Base-by-base conservation (phyloP, 2,329 filamentous ascomycete genomes). In the Colletotrichum orchidophilum region DNA sequence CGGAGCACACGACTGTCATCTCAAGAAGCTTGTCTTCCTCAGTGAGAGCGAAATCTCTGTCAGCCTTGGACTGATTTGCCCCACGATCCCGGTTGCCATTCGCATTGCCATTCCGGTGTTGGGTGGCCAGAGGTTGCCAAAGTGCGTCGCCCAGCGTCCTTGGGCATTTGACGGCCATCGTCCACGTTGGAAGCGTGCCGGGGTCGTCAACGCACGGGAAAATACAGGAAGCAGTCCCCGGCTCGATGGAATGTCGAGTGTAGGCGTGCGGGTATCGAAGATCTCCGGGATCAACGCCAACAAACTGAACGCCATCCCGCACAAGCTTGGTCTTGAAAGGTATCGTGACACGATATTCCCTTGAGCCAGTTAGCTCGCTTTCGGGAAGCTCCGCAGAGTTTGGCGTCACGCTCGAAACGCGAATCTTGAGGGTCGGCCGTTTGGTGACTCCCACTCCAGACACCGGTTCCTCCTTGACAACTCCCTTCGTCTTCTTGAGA, bases 161-260 rank as follows among this genome's bases (percentile, higher is more conserved):
- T 12, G 96, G 94, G 75, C 92, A 96, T 69, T 92, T 94, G 77
- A 99, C 92, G 2, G 93, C 94, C 60, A 99, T 87, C 68, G 95
- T 94, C 94, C 96, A 99, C 12, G 92, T 91, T 77, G 92, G 96
- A 66, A 94, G 89, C 68, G 93, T 92, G 39, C 91, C 91, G 27
- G 93, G 90, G 78, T 97, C 93, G 79, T 99, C 96, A 63, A 98
- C 87, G 79, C 96, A 98, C 0, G 96, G 96, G 77, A 99, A 99
- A 29, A 98, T 90, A 75, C 92, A 95, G 57, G 92, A 96, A 1
- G 94, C 92, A 21, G 91, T 92, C 33, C 95, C 95, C 0, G 94
- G 90, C 72, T 93, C 92, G 52, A 92, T 85, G 2, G 92, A 93
- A 77, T 96, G 95, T 50, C 92, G 92, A 0, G 96, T 97, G 80